Evolutionary conservation across 2,329 filamentous ascomycete species (phyloP), one percentile per base, ranked within the genome.

Genomic region (Hysterium pulicare): DNA sequence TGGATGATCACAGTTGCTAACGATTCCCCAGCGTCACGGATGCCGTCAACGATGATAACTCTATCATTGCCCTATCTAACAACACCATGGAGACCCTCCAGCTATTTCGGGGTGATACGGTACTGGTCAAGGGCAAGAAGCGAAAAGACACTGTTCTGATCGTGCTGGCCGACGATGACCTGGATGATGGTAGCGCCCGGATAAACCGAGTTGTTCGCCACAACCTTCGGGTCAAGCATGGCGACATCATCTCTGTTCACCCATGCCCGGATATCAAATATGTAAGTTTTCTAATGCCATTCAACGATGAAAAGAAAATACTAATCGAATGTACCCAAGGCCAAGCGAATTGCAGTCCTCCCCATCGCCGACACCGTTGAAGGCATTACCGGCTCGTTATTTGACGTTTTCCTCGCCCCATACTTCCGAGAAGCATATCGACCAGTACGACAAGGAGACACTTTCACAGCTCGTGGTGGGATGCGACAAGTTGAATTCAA

Each of bases 401-500:
- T 98, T 74, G 93, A 98, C 64, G 93, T 97, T 61, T 98, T 94
- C 83, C 90, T 98, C 55, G 93, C 93, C 46, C 93, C 93, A 62
- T 98, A 98, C 77, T 98, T 98, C 85, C 89, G 91, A 62, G 93
- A 98, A 79, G 91, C 93, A 51, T 98, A 98, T 78, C 82, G 93
- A 68, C 93, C 93, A 42, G 90, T 98, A 48, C 86, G 90, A 68
- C 93, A 97, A 78, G 93, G 93, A 61, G 93, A 98, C 66, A 82
- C 96, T 44, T 98, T 98, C 79, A 96, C 90, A 68, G 89, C 93
- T 48, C 86, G 93, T 62, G 93, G 91, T 73, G 91, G 90, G 67
- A 98, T 98, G 93, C 84, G 93, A 70, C 91, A 96, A 72, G 93
- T 98, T 26, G 93, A 98, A 68, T 98, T 98, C 78, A 98, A 98